Conservation (phyloP, 2,329 filamentous ascomycete genomes). For the Fusarium sublunatum region DNA sequence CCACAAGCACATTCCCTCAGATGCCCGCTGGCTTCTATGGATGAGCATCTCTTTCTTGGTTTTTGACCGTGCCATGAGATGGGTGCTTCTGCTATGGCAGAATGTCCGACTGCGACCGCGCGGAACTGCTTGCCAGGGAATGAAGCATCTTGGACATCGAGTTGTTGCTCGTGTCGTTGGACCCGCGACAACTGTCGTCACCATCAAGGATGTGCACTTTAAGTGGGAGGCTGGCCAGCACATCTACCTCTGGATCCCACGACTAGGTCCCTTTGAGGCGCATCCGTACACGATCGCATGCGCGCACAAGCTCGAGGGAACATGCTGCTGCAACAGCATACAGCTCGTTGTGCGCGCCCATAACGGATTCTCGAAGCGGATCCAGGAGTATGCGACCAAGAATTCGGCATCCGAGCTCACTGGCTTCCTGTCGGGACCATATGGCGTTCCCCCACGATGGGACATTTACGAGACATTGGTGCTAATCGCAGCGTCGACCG, state of each 20-base stretch:
- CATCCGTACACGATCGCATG: slow-evolving; percentile 73
- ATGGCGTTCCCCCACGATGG: slow-evolving; percentile 66
- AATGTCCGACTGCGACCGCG: slow-evolving; percentile 60
- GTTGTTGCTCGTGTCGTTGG: slow-evolving; percentile 62
- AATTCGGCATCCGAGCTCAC: slow-evolving; percentile 48
- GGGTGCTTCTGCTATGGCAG: slow-evolving; percentile 61
- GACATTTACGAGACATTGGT: slow-evolving; percentile 69
- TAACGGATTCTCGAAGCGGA: slow-evolving; percentile 65
- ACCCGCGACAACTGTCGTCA: slow-evolving; percentile 65
- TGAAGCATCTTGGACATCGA: slow-evolving; percentile 63
- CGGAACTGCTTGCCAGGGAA: slow-evolving; percentile 58
- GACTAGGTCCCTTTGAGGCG: slow-evolving; percentile 64
- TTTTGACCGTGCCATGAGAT: slow-evolving; percentile 69
- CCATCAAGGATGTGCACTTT: slow-evolving; percentile 69
- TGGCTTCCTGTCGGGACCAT: slow-evolving; percentile 66
- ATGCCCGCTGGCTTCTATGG: slow-evolving; percentile 72
- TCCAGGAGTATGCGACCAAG: slow-evolving; percentile 60
- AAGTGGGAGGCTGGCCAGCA: slow-evolving; percentile 70
- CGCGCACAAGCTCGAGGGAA: slow-evolving; percentile 61
- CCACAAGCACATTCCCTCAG: slow-evolving; percentile 70
- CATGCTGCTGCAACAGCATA: slow-evolving; percentile 68
- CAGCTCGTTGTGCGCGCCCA: slow-evolving; percentile 69
- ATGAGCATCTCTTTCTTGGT: slow-evolving; percentile 71
- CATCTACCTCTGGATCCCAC: slow-evolving; percentile 69
- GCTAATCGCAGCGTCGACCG: slow-evolving; percentile 70